Base-by-base conservation (phyloP, 805 yeast genomes). In the Pichia sporocuriosa region DNA sequence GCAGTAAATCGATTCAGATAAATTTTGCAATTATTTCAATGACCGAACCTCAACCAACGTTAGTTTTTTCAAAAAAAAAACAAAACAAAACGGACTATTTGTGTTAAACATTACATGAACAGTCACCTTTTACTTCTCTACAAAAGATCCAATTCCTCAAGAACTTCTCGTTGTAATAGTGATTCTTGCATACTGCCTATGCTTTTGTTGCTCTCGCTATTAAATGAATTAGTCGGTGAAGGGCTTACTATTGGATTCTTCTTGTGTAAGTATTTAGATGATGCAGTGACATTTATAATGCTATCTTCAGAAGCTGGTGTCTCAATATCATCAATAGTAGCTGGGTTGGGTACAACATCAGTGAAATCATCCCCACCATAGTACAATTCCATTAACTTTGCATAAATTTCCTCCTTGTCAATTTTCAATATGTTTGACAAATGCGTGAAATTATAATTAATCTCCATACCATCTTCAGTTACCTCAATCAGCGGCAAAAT, bases 181-280 rank as follows among this genome's bases (percentile, higher is more conserved):
- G 61, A 53, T 21, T 56, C 54, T 21, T 52, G 53, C 15, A 58
- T 37, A 35, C 61, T 56, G 12, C 54, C 52, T 2, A 53, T 44
- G 32, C 24, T 27, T 12, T 13, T 29, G 16, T 25, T 38, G 23
- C 22, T 37, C 7, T 28, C 34, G 15, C 13, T 15, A 6, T 26
- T 15, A 6, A 12, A 15, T 7, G 29, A 9, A 12, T 26, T 13
- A 12, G 29, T 12, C 29, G 10, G 13, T 5, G 15, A 13, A 26
- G 10, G 13, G 5, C n/a, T 11, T 26, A 15, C 15, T 6, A 26
- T 12, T 4, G 24, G 16, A 23, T 19, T 19, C 3, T 26, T 34
- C 22, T 59, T 39, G 15, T 55, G 58, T 11, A 59, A 44, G 25
- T 48, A 52, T 25, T 49, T 45, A 1, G 63, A 58, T 2, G 59